Evolutionary conservation across 2,329 filamentous ascomycete species (phyloP), one percentile per base, ranked within the genome.

Genomic region (Penicillium hordei): DNA sequence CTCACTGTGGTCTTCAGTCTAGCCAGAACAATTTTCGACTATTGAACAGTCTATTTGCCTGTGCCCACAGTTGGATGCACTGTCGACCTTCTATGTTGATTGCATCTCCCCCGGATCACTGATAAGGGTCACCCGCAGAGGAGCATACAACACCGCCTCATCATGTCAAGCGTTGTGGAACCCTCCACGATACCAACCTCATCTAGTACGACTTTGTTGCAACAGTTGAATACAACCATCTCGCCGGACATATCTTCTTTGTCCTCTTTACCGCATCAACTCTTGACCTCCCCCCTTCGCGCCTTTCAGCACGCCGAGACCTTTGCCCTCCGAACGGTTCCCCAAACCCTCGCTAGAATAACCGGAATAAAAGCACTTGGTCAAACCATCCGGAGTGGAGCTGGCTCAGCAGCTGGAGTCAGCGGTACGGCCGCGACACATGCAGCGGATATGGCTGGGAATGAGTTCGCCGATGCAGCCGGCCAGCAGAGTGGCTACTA

Each of bases 391-490:
- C 65, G 67, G 66, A 57, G 62, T n/a, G 52, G 61, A 25, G 59
- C 63, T 29, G 58, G 61, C 33, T 6, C 57, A 40, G 48, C 61
- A 39, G 38, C 51, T 3, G 52, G 52, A n/a, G 68, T 61, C 36
- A 73, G 73, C 79, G 21, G 78, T 79, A 43, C 69, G 21, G 72
- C 71, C 2, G 70, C 71, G 38, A 75, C 74, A 3, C 73, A 73
- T 33, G 70, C 67, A 36, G 74, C 71, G 29, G 73, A 68, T 21
- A 70, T 65, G 38, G 67, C 68, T 9, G 70, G 64, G 40, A 72
- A 69, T 55, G 73, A 61, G 43, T 66, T 70, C 15, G 71, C 68
- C 23, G 72, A 74, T 31, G 69, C 68, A 36, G 72, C 65, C n/a
- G 65, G 62, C 10, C 66, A 71, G 34, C 68, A 70, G 15, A 70